Evolutionary conservation across 495 filamentous ascomycete species (phyloP).

Genomic region (Talaromyces stipitatus): DNA sequence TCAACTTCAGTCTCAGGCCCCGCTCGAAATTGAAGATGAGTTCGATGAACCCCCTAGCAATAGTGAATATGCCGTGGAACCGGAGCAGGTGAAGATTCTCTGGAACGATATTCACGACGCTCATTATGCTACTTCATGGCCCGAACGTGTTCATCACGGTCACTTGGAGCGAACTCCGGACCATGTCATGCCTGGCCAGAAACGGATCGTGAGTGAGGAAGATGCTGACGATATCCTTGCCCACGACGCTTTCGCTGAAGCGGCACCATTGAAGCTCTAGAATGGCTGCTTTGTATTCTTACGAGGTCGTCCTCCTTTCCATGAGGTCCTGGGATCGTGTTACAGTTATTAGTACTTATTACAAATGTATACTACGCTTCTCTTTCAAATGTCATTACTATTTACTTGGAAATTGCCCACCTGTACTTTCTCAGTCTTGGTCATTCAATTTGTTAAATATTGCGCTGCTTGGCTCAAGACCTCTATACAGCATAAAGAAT

Average conservation of each 20-base stretch:
- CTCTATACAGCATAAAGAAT: neutral
- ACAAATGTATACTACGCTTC: slow-evolving; percentile 1
- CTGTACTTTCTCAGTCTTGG: too few relatives aligned
- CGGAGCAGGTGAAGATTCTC: slow-evolving; percentile 47
- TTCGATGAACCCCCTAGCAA: slow-evolving; percentile 6
- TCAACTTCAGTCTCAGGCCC: slow-evolving; percentile 15
- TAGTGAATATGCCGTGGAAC: slow-evolving; percentile 16
- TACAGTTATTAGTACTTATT: neutral
- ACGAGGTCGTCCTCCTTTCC: too few relatives aligned
- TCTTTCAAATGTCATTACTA: neutral
- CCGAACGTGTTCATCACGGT: slow-evolving; percentile 58
- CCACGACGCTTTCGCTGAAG: slow-evolving; percentile 29
- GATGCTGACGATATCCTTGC: slow-evolving; percentile 33
- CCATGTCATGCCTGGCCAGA: slow-evolving; percentile 30
- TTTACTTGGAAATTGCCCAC: neutral
- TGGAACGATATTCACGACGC: slow-evolving; percentile 65
- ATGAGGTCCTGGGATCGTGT: neutral
- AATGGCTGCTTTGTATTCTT: neutral
- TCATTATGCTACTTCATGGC: slow-evolving; percentile 61
- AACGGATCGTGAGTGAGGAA: slow-evolving; percentile 17
- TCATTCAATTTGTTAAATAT: neutral
- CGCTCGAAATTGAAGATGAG: slow-evolving; percentile 22
- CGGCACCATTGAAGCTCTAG: neutral
- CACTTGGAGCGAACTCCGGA: slow-evolving; percentile 29
- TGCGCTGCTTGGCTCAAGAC: neutral